A percentile compares a stretch with the other conserved stretches of the same genome.
Evolutionary conservation across 306 rosid species (phyloP).

Genomic region (Neltuma alba): DNA sequence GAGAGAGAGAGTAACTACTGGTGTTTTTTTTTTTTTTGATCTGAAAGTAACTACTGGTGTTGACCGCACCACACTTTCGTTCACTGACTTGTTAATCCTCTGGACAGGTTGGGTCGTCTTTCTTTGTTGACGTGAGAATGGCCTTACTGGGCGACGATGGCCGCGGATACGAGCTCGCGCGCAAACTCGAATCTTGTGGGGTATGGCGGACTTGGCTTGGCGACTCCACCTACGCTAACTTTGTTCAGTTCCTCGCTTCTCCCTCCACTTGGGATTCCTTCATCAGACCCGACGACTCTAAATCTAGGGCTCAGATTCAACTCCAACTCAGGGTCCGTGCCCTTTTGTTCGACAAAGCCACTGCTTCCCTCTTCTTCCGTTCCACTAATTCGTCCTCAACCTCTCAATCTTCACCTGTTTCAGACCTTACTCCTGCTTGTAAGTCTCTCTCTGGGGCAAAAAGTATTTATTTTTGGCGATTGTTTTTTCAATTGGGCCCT

Average conservation of each 20-base stretch:
- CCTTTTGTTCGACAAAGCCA: conserved; percentile 90
- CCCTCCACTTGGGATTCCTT: conserved; percentile 85
- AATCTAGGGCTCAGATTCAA: conserved; percentile 71
- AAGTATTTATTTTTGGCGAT: not conserved
- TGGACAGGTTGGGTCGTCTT: not conserved
- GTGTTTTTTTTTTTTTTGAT: too few relatives aligned
- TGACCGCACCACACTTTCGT: too few relatives aligned
- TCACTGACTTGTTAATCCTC: not conserved
- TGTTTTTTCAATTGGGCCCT: not conserved
- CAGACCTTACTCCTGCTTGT: conserved; percentile 69
- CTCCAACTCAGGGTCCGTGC: conserved; percentile 92
- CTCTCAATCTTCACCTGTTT: conserved; percentile 44
- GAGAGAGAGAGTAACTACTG: too few relatives aligned
- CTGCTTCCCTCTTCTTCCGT: conserved; percentile 61
- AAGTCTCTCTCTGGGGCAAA: conserved; percentile 8
- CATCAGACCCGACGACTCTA: conserved; percentile 64
- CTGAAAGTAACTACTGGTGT: too few relatives aligned
- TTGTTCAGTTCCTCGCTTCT: conserved; percentile 66
- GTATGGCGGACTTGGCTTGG: conserved; percentile 90
- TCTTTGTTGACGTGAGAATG: conserved; percentile 38
- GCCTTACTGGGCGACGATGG: conserved; percentile 87
- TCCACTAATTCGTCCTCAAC: conserved; percentile 31
- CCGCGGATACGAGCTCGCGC: conserved; percentile 82
- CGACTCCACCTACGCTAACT: conserved; percentile 61
- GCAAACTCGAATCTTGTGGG: conserved; percentile 64